These are phyloP conservation scores for Ceratocystis variospora DNA, from an alignment of 2,329 filamentous ascomycete species.

Conservation along the genomic window DNA sequence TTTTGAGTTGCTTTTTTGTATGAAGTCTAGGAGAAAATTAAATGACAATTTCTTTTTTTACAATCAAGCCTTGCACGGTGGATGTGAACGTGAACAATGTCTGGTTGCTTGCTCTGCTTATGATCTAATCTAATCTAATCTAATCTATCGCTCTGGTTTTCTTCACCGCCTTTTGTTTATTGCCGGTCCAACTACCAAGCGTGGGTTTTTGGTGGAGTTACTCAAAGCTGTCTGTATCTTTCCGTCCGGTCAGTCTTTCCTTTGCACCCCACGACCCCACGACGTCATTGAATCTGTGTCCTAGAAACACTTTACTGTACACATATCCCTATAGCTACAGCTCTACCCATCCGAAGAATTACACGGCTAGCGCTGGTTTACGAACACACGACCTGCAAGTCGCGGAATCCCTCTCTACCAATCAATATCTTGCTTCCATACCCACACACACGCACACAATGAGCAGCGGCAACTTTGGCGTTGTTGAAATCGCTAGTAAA, in stretches of 20 bases:
- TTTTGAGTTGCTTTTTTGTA: constrained; percentile 14
- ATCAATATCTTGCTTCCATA: not conserved
- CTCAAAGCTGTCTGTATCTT: no score
- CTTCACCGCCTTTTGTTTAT: constrained; percentile 1
- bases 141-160: not conserved
- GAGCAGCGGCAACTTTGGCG: constrained; percentile 54
- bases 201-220: not conserved
- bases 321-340: no score
- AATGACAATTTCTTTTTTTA: constrained; percentile 8
- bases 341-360: no score
- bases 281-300: not conserved
- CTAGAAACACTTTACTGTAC: not conserved
- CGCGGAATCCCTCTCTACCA: no score
- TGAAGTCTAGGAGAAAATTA: constrained; percentile 15
- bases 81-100: not conserved
- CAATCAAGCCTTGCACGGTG: not conserved
- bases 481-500: constrained; percentile 66
- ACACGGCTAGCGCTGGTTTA: no score
- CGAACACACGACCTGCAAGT: no score
- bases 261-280: not conserved
- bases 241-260: not conserved
- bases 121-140: not conserved
- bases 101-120: not conserved
- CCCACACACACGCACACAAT: not conserved
- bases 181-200: not conserved